Conservation (phyloP, 2,329 filamentous ascomycete species). For the Curvularia verruculosa region DNA sequence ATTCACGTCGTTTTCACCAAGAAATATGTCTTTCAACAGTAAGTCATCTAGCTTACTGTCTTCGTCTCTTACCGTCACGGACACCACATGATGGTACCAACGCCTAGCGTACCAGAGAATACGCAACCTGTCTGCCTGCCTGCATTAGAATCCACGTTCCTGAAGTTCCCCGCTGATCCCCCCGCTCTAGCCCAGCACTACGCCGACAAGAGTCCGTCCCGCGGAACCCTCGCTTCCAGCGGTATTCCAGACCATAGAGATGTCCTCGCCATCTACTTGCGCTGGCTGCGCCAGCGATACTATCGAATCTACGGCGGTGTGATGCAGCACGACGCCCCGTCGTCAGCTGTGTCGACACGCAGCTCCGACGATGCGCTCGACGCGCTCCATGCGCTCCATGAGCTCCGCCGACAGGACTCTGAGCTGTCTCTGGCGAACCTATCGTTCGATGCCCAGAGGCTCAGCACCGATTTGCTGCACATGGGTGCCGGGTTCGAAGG, state of each 20-base stretch:
- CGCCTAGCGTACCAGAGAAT: neutral
- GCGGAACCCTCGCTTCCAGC: constrained; percentile 24
- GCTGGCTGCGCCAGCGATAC: constrained; percentile 27
- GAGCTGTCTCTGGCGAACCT: neutral
- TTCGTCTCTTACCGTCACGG: neutral
- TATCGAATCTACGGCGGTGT: constrained; percentile 4
- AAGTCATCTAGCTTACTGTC: constrained; percentile 2
- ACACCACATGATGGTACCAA: neutral
- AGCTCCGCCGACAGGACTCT: neutral
- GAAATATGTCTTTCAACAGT: constrained; percentile 16
- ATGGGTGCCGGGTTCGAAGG: constrained; percentile 11
- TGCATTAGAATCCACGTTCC: neutral
- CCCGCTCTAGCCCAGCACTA: constrained; percentile 7
- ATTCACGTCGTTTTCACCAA: neutral
- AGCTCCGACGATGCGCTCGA: neutral
- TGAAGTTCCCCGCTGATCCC: constrained; percentile 6
- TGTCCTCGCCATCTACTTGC: constrained; percentile 31
- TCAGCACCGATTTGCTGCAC: constrained; percentile 6
- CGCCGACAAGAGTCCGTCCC: constrained; percentile 12
- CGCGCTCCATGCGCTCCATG: neutral
- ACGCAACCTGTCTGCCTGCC: neutral
- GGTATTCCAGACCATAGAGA: constrained; percentile 32
- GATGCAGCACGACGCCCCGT: constrained; percentile 58
- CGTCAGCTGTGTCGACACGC: constrained; percentile 84
- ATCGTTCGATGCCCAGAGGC: constrained; percentile 1